Evolutionary conservation across 2,329 filamentous ascomycete species (phyloP).

Genomic region (Colletotrichum melonis): DNA sequence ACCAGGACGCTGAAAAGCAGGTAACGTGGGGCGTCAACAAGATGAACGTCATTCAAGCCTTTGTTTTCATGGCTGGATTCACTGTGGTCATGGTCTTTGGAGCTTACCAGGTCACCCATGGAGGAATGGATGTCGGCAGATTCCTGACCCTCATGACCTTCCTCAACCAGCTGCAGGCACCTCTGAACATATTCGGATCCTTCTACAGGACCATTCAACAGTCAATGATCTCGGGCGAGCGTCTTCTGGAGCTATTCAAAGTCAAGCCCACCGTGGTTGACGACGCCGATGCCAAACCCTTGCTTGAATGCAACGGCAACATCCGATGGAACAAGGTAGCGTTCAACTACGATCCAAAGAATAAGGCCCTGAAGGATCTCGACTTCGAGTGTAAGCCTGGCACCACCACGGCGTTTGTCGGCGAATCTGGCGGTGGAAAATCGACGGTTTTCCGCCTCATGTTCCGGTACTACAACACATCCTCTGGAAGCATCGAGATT

Average conservation of each 20-base stretch:
- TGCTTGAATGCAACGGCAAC: constrained; percentile 80
- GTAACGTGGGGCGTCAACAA: constrained; percentile 81
- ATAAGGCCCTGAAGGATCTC: constrained; percentile 85
- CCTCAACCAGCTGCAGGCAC: constrained; percentile 82
- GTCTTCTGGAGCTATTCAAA: constrained; percentile 95
- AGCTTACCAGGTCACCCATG: constrained; percentile 80
- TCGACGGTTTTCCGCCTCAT: constrained; percentile 95
- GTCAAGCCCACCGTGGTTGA: constrained; percentile 94
- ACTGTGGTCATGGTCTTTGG: constrained; percentile 78
- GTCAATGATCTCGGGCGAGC: constrained; percentile 96
- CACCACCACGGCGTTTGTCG: constrained; percentile 94
- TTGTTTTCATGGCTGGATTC: constrained; percentile 83
- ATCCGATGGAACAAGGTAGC: constrained; percentile 90
- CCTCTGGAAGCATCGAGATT: constrained; percentile 82
- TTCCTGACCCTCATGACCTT: constrained; percentile 82
- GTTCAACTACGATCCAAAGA: constrained; percentile 90
- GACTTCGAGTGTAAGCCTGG: constrained; percentile 89
- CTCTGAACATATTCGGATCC: constrained; percentile 89
- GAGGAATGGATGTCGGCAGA: constrained; percentile 73
- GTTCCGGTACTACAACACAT: constrained; percentile 94
- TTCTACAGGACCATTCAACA: constrained; percentile 97
- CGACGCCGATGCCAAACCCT: constrained; percentile 69
- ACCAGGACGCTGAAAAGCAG: constrained; percentile 79
- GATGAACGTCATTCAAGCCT: constrained; percentile 84
- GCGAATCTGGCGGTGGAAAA: constrained; percentile 96